Base-by-base conservation (phyloP, 208 protist species). In the Acanthamoeba quina region DNA sequence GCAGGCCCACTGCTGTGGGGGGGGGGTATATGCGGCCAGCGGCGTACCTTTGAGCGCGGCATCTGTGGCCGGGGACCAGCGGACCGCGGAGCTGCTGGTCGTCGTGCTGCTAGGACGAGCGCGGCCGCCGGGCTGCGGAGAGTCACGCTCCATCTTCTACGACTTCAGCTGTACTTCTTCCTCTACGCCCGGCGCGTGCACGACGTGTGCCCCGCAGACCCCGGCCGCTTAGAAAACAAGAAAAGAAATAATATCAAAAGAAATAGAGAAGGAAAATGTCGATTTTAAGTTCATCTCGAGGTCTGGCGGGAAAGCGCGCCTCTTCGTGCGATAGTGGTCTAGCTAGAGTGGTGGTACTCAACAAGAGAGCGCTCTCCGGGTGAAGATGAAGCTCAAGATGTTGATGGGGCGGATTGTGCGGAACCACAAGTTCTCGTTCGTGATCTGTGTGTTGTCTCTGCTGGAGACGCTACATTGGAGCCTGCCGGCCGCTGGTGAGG, bases 391-490 rank as follows among this genome's bases (percentile, higher is more conserved):
- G 5, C 56, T 60, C 11, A 60, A 24, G 56, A 24, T 4, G 56
- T 24, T 60, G 15, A 24, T 2, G 5, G 17, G 56, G 15, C 11
- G 17, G 56, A 5, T 60, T 2, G 5, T 60, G 56, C 11, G 56
- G 15, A 60, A 60, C 56, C 56, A 60, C 15, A 60, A 60, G 66
- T 80, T 80, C 70, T 80, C 70, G 34, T 2, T 52, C 3, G 70
- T 49, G 24, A 80, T 80, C 2, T 80, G n/a, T n/a, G 5, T 80
- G 15, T 21, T 80, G 11, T 41, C 70, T 21, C 70, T 80, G 13
- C n/a, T 80, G 2, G 70, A 80, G 70, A 52, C 70, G 29, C 31
- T 80, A 13, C 70, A 80, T 13, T 80, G 70, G 70, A 52, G 70
- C 34, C 11, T 80, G 66, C 56, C 17, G 62, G 31, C 70, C 17